Evolutionary conservation across 1,284 basidiomycete genomes (phyloP), one percentile per base, ranked within the genome.

Genomic region (Boletus sp.): DNA sequence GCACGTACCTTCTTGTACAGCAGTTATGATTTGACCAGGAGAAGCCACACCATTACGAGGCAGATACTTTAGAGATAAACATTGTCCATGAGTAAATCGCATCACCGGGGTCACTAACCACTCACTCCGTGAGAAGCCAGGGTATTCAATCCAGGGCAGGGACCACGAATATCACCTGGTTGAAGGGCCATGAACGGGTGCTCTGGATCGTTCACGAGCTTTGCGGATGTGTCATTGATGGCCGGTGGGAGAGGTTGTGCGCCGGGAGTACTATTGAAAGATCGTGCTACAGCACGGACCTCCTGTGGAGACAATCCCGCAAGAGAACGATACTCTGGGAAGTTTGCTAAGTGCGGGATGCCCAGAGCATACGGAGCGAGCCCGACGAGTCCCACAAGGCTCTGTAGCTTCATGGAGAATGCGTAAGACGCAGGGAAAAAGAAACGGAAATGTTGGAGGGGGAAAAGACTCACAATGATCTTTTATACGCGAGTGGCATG

Each of bases 111-210:
- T 23, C 7, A 21, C 13, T 1, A 17, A 30, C 25, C 25, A 61
- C 69, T 62, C n/a, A 74, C 69, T 27, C 79, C 77, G 43, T 80
- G 78, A 67, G 80, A 81, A n/a, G 79, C 80, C 23, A 81, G 68
- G 1, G 79, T 69, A 60, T 82, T 83, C 37, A 82, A 69, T 17
- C 77, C 85, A 6, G 84, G 81, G 58, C 81, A 82, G 1, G 81
- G 80, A 21, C 78, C 75, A 28, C 87, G 70, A 23, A 74, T 64
- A 25, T 76, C 72, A 30, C 71, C 65, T 25, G 69, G 64, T 16
- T 8, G 58, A 35, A 62, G 58, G 5, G 60, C 60, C 3, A 33
- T 3, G 48, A 46, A 74, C 27, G 70, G 70, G 40, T 71, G 72
- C 2, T 35, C 53, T 2, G 23, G n/a, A 23, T 72, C 72, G 25